Conservation (phyloP, 768 basidiomycete species). For the Leccinum olivaceopallidum region DNA sequence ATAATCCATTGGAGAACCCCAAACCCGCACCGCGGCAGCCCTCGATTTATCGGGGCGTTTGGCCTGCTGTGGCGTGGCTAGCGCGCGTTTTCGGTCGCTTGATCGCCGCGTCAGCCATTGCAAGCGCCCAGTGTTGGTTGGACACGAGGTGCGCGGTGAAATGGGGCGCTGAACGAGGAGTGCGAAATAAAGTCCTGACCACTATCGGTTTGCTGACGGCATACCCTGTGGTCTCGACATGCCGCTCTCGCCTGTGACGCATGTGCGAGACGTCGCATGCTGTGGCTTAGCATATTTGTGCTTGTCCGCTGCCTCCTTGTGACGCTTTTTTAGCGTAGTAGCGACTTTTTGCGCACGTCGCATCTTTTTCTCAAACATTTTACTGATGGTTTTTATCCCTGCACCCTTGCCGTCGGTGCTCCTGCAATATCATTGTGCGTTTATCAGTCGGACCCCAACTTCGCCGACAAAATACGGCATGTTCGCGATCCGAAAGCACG, state of each 20-base stretch:
- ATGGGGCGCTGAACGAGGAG: conserved; percentile 98
- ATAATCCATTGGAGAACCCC: conserved; percentile 86
- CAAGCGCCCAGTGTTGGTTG: conserved; percentile 74
- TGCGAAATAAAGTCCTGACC: conserved; percentile 54
- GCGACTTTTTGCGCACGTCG: conserved; percentile 28
- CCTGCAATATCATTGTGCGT: conserved; percentile 29
- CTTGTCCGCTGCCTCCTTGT: conserved; percentile 60
- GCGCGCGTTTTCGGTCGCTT: conserved; percentile 93
- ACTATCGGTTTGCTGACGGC: conserved; percentile 28
- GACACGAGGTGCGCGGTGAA: conserved; percentile 92
- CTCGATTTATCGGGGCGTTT: conserved; percentile 81
- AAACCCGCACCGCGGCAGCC: conserved; percentile 82
- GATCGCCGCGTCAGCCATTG: conserved; percentile 79
- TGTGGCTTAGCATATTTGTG: conserved; percentile 59
- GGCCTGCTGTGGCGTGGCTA: conserved; percentile 72
- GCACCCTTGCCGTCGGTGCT: conserved; percentile 40
- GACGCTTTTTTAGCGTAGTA: conserved; percentile 40
- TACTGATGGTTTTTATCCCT: conserved; percentile 60
- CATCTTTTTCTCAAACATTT: conserved; percentile 35
- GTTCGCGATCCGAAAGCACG: conserved; percentile 84
- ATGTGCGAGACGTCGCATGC: conserved; percentile 47
- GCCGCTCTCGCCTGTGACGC: conserved; percentile 66
- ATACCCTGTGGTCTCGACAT: conserved; percentile 17
- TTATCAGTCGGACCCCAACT: conserved; percentile 74
- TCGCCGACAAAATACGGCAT: conserved; percentile 86